phyloP scores from a whole-genome alignment of 768 basidiomycete species.

The Termitomyces sp. region DNA sequence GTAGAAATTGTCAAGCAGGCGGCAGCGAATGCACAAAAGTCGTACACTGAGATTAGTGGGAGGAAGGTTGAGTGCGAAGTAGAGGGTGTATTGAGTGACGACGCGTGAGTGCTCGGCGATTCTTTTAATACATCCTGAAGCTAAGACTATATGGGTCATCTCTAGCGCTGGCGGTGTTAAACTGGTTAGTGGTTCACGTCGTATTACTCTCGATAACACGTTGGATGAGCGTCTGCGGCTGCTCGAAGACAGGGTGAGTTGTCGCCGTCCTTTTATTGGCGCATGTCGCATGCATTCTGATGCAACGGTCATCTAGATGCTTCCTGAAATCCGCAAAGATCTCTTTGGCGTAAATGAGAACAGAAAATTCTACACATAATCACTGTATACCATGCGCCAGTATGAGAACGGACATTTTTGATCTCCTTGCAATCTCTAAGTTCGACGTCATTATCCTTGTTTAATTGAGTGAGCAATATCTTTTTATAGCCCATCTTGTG shows the following conservation, averaged over 20 bases:
- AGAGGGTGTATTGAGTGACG: slow-evolving; percentile 59
- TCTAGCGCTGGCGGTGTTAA: slow-evolving; percentile 82
- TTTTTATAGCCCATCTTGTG: not conserved
- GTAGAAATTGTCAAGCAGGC: slow-evolving; percentile 58
- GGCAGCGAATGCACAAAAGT: slow-evolving; percentile 54
- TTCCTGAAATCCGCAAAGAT: slow-evolving; percentile 89
- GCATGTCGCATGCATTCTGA: not conserved
- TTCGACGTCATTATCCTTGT: not conserved
- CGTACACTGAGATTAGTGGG: slow-evolving; percentile 81
- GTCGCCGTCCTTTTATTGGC: not conserved
- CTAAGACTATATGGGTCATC: not conserved
- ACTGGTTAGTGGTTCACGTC: slow-evolving; percentile 63
- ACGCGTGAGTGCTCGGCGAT: slow-evolving; percentile 48
- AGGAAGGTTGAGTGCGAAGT: slow-evolving; percentile 56
- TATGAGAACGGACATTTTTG: slow-evolving; percentile 9
- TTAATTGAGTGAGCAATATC: not conserved
- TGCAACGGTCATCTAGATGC: slow-evolving; percentile 58
- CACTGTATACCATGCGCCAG: slow-evolving; percentile 8
- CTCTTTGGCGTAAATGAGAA: slow-evolving; percentile 90
- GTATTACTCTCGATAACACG: slow-evolving; percentile 93
- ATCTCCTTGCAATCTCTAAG: not conserved
- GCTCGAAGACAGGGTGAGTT: slow-evolving; percentile 81
- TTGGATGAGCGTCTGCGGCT: slow-evolving; percentile 87
- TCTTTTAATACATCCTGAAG: slow-evolving; percentile 1
- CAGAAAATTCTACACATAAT: slow-evolving; percentile 82